Percentiles rank a stretch among this genome's conserved stretches.
Conservation (phyloP, 768 basidiomycete genomes). For the Phlebiopsis gigantea region DNA sequence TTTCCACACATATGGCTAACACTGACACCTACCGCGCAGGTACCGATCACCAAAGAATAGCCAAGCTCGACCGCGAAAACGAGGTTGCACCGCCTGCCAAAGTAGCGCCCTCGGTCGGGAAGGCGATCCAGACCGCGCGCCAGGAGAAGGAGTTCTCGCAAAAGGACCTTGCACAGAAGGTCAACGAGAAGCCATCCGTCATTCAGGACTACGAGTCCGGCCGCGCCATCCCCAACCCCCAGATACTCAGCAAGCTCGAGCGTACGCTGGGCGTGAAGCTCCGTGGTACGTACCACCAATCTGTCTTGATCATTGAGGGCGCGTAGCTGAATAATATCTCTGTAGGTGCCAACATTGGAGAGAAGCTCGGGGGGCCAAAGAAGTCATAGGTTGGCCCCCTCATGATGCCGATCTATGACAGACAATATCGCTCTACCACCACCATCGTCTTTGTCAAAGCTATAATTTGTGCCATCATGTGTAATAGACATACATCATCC, state of each 20-base stretch:
- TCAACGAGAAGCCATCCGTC: slow-evolving; percentile 89
- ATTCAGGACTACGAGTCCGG: slow-evolving; percentile 88
- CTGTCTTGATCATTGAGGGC: not conserved
- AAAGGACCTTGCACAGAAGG: slow-evolving; percentile 88
- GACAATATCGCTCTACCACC: not conserved
- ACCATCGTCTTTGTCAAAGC: not conserved
- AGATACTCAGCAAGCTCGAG: slow-evolving; percentile 88
- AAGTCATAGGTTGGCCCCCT: slow-evolving; percentile 49
- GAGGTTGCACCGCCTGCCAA: slow-evolving; percentile 92
- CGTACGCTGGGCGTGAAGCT: slow-evolving; percentile 82
- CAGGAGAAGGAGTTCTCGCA: slow-evolving; percentile 77
- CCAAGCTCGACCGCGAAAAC: slow-evolving; percentile 91
- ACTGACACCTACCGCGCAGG: slow-evolving; percentile 35
- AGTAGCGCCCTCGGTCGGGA: slow-evolving; percentile 65
- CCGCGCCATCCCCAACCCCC: slow-evolving; percentile 80
- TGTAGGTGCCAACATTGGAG: slow-evolving; percentile 75
- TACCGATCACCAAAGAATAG: slow-evolving; percentile 90
- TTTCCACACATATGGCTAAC: not conserved
- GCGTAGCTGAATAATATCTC: not conserved
- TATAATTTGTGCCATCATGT: slow-evolving; percentile 15
- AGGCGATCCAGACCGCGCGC: slow-evolving; percentile 79
- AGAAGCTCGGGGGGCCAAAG: slow-evolving; percentile 76
- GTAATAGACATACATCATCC: slow-evolving; percentile 5
- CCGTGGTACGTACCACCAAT: slow-evolving; percentile 54
- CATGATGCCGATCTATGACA: slow-evolving; percentile 16